Conservation (phyloP, 495 filamentous ascomycete genomes). For the Penicillium soppii region DNA sequence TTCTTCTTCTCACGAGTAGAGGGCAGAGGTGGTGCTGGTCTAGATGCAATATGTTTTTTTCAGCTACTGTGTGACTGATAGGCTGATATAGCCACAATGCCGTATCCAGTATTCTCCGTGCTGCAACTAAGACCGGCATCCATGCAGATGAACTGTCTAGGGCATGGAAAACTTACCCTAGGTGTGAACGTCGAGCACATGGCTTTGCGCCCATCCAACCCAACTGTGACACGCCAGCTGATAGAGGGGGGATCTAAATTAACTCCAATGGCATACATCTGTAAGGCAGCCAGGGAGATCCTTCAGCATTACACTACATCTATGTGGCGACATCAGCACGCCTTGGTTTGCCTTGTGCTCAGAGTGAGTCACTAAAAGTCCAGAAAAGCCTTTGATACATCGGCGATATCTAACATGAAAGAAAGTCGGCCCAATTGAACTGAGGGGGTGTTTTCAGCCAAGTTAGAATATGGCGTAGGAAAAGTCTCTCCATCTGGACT, state of each 20-base stretch:
- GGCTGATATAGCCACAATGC: background rate
- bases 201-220: conserved; percentile 22
- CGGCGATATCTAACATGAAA: conserved; percentile 7
- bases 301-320: background rate
- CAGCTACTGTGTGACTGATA: too few species aligned
- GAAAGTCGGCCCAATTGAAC: conserved; percentile 15
- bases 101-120: background rate
- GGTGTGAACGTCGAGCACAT: conserved; percentile 30
- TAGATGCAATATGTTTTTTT: background rate
- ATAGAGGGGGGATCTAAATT: conserved; percentile 8
- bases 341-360: background rate
- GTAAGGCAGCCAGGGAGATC: conserved; percentile 8
- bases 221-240: conserved; percentile 20
- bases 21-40: background rate
- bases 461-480: conserved; percentile 14
- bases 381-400: background rate
- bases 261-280: background rate
- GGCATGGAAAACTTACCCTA: conserved; percentile 12
- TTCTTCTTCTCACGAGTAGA: background rate
- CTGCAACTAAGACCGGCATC: conserved; percentile 18
- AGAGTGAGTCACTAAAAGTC: background rate
- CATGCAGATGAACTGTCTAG: conserved; percentile 25
- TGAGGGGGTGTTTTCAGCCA: conserved; percentile 14
- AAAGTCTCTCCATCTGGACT: conserved; percentile 26
- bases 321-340: conserved; percentile 1